A percentile compares a stretch with the other conserved stretches of the same genome.
Evolutionary conservation across 2,329 filamentous ascomycete genomes (phyloP).

Genomic region (Daldinia sp.): DNA sequence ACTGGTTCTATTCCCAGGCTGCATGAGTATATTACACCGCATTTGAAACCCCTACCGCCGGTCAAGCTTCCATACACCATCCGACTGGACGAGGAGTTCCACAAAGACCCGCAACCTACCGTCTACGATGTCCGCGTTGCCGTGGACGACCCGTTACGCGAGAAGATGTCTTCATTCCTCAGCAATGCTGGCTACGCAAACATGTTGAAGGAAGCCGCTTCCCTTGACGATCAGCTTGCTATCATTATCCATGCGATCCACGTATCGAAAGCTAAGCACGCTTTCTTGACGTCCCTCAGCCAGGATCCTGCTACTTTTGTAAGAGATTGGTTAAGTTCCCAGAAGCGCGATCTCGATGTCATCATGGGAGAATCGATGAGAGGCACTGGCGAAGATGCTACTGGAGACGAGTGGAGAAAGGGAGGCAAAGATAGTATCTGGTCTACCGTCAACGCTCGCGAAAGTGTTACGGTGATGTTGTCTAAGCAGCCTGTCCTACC

Average conservation of each 20-base stretch:
- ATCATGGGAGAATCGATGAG: constrained; percentile 84
- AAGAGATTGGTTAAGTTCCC: constrained; percentile 87
- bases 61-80: constrained; percentile 92
- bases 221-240: constrained; percentile 87
- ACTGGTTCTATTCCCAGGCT: constrained; percentile 89
- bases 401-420: constrained; percentile 76
- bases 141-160: constrained; percentile 83
- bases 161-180: constrained; percentile 73
- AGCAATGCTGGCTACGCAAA: constrained; percentile 76
- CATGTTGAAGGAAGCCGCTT: constrained; percentile 80
- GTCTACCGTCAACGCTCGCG: constrained; percentile 68
- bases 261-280: constrained; percentile 89
- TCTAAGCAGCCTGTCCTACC: constrained; percentile 60
- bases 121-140: constrained; percentile 91
- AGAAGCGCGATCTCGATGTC: constrained; percentile 90
- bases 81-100: constrained; percentile 87
- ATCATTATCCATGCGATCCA: constrained; percentile 84
- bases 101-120: constrained; percentile 79
- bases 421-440: constrained; percentile 68
- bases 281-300: constrained; percentile 83
- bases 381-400: constrained; percentile 67
- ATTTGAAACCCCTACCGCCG: constrained; percentile 83
- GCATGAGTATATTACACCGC: constrained; percentile 80
- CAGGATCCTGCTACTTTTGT: constrained; percentile 88
- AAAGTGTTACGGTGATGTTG: constrained; percentile 72